These are phyloP conservation scores for Huntiella savannae DNA, from an alignment of 2,329 filamentous ascomycete genomes.

Conservation along the genomic window DNA sequence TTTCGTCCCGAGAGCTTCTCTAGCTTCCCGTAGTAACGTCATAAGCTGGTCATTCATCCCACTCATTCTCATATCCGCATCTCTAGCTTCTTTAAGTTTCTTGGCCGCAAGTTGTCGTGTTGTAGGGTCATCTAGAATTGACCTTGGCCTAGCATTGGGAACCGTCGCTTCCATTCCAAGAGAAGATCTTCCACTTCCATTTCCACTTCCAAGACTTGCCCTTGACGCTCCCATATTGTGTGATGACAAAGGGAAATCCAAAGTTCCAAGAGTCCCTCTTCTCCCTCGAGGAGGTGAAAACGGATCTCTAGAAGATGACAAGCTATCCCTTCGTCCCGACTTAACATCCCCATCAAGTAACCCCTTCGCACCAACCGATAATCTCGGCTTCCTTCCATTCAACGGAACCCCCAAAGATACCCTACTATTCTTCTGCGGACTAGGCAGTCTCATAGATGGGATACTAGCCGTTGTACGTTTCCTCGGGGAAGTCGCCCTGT, in stretches of 20 bases:
- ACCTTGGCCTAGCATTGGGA: background rate
- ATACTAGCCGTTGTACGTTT: conserved; percentile 10
- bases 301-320: conserved; percentile 8
- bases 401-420: no score
- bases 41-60: conserved; percentile 62
- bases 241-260: background rate
- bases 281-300: background rate
- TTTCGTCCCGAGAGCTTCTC: conserved; percentile 62
- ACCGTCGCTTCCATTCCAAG: background rate
- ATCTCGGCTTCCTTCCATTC: no score
- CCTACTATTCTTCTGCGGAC: no score
- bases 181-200: background rate
- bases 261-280: background rate
- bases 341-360: no score
- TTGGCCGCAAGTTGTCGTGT: conserved; percentile 56
- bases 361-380: no score
- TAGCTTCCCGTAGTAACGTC: conserved; percentile 76
- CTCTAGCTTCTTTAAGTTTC: conserved; percentile 52
- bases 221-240: background rate
- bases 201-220: background rate
- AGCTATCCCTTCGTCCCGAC: background rate
- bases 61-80: conserved; percentile 61
- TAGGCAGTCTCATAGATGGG: conserved; percentile 13
- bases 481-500: background rate
- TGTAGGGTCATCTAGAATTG: conserved; percentile 29